Evolutionary conservation across 495 filamentous ascomycete species (phyloP).

Genomic region (Aspergillus nanangensis): DNA sequence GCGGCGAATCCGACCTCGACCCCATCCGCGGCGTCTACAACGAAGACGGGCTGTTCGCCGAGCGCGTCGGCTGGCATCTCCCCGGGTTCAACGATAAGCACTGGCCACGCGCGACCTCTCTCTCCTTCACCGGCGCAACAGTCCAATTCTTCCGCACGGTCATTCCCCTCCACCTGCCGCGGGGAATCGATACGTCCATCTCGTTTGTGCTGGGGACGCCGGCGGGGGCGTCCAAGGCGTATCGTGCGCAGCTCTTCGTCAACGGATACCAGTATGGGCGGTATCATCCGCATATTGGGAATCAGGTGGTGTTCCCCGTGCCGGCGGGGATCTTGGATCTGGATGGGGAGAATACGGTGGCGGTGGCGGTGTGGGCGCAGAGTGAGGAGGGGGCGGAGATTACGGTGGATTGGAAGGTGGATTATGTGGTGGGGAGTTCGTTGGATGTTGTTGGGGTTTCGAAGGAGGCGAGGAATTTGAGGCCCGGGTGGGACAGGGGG

Average conservation of each 20-base stretch:
- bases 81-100: slow-evolving; percentile 48
- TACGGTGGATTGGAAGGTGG: slow-evolving; percentile 31
- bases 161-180: slow-evolving; percentile 47
- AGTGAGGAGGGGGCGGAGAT: slow-evolving; percentile 36
- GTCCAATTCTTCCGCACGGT: slow-evolving; percentile 59
- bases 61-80: slow-evolving; percentile 63
- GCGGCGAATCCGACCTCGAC: slow-evolving; percentile 65
- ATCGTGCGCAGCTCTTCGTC: slow-evolving; percentile 38
- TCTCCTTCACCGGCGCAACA: slow-evolving; percentile 37
- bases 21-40: slow-evolving; percentile 65
- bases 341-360: slow-evolving; percentile 40
- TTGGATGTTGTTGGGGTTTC: slow-evolving; percentile 32
- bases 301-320: slow-evolving; percentile 47
- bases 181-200: slow-evolving; percentile 41
- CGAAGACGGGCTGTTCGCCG: slow-evolving; percentile 66
- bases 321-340: slow-evolving; percentile 46
- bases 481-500: slow-evolving; percentile 35
- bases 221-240: slow-evolving; percentile 16
- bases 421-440: slow-evolving; percentile 36
- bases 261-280: slow-evolving; percentile 52
- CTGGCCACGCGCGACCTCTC: too few species aligned
- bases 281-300: slow-evolving; percentile 45
- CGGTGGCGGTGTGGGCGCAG: slow-evolving; percentile 45
- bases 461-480: slow-evolving; percentile 27
- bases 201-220: slow-evolving; percentile 33